These are phyloP conservation scores for Colletotrichum sp. DNA, from an alignment of 2,329 filamentous ascomycete species.

Conservation along the genomic window DNA sequence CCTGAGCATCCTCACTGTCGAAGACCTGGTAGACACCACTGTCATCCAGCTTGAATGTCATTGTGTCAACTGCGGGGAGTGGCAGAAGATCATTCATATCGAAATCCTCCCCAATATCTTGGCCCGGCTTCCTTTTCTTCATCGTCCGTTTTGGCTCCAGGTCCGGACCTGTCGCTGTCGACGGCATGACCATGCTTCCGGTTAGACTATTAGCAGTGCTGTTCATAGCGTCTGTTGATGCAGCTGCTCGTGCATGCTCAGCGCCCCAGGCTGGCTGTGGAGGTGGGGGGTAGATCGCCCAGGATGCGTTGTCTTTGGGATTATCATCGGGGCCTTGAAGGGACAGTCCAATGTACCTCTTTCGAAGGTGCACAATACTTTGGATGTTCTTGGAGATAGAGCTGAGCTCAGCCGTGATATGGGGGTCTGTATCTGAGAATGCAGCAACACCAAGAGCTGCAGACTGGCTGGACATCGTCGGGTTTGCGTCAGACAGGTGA, in stretches of 20 bases:
- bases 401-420: slow-evolving; percentile 82
- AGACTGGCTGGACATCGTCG: slow-evolving; percentile 33
- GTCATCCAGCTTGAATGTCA: slow-evolving; percentile 80
- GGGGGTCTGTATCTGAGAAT: slow-evolving; percentile 74
- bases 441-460: slow-evolving; percentile 69
- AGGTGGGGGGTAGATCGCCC: slow-evolving; percentile 90
- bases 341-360: slow-evolving; percentile 88
- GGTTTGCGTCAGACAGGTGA: not conserved
- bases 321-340: slow-evolving; percentile 84
- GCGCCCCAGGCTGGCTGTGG: slow-evolving; percentile 83
- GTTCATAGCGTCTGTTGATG: slow-evolving; percentile 34
- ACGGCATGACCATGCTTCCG: slow-evolving; percentile 47
- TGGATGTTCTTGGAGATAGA: slow-evolving; percentile 91
- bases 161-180: slow-evolving; percentile 23
- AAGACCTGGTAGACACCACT: slow-evolving; percentile 94
- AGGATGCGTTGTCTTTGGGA: slow-evolving; percentile 81
- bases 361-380: slow-evolving; percentile 83
- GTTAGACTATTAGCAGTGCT: slow-evolving; percentile 49
- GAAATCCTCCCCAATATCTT: slow-evolving; percentile 93
- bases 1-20: slow-evolving; percentile 67
- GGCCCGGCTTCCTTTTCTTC: slow-evolving; percentile 80
- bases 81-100: slow-evolving; percentile 79
- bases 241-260: slow-evolving; percentile 26
- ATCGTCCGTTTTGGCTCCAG: slow-evolving; percentile 48
- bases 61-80: slow-evolving; percentile 71